Base-by-base conservation (phyloP, 164 flowering plant species). In the Magnolia kwangsiensis region DNA sequence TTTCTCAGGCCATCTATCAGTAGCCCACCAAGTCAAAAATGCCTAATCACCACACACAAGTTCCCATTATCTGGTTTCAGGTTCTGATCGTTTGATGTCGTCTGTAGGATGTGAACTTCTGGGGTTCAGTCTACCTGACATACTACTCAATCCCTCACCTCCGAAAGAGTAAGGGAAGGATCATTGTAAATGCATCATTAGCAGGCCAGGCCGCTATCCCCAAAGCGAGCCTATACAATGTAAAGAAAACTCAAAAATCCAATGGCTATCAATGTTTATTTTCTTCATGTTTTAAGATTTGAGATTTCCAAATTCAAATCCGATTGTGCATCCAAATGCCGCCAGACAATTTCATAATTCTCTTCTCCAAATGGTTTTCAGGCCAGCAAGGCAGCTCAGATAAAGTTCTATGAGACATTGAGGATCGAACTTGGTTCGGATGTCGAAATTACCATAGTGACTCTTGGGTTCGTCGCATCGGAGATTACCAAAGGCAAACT, bases 351-450 rank as follows among this genome's bases (percentile, higher is more conserved):
- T 74, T 3, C 9, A 2, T 21, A 16, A 3, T n/a, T n/a, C 71
- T 51, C 19, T n/a, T 29, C 9, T 49, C 8, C 27, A 49, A 11
- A 2, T 49, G 31, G 2, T 64, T 51, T 65, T n/a, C 82, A 91
- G 95, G 96, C 92, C 64, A 90, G 88, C 77, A 92, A 92, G 79
- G 95, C 94, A 9, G 97, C 94, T 19, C 2, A 81, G 49, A 21
- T 75, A 29, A 76, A 63, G 73, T 88, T 90, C 67, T 91, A 64
- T 37, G 92, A 90, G 75, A 86, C 93, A 4, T 67, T 89, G 14
- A 80, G 91, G 75, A 71, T 83, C 7, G 97, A 93, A 72, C 45
- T 90, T 3, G 90, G 87, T 2, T 49, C 83, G 0, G 83, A 84
- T 2, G 58, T 90, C 16, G 66, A 76, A 3, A 81, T 91, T 24